A percentile compares a stretch with the other conserved stretches of the same genome.
These are phyloP conservation scores for Dictyostelium firmibasis DNA, from an alignment of 78 protist genomes.

Conservation along the genomic window DNA sequence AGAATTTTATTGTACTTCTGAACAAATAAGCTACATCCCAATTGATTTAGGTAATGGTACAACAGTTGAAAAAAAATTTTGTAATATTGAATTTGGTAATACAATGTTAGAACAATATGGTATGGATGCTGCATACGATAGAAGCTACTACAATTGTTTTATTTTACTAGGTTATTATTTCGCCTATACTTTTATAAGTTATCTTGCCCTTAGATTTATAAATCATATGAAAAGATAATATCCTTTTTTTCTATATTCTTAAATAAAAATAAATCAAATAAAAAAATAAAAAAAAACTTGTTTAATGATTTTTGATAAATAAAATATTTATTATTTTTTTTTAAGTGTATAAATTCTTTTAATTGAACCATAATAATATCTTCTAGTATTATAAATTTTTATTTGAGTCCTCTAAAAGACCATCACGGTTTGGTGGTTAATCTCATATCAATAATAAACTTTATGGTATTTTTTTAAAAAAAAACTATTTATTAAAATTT, in stretches of 20 bases:
- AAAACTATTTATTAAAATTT: background rate
- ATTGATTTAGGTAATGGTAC: background rate
- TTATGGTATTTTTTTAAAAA: too few species aligned
- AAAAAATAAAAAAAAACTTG: too few species aligned
- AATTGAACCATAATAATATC: too few species aligned
- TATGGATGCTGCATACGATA: background rate
- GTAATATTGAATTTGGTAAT: slow-evolving; percentile 38
- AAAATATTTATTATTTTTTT: too few species aligned
- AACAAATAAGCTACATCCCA: rapidly evolving
- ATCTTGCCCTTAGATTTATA: slow-evolving; percentile 30
- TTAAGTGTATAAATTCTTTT: too few species aligned
- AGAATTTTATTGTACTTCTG: background rate
- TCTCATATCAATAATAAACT: too few species aligned
- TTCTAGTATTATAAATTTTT: too few species aligned
- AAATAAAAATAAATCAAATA: too few species aligned
- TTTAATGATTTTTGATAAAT: too few species aligned
- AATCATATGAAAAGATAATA: slow-evolving; percentile 58
- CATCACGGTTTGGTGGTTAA: too few species aligned
- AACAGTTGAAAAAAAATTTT: background rate
- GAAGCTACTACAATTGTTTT: slow-evolving; percentile 8
- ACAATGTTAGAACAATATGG: slow-evolving; percentile 33
- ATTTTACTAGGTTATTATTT: slow-evolving; percentile 6
- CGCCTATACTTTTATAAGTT: slow-evolving; percentile 9
- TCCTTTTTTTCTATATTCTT: too few species aligned
- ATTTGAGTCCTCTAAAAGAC: too few species aligned